These are phyloP conservation scores for Candida stauntonica DNA, from an alignment of 805 yeast species.

Conservation along the genomic window DNA sequence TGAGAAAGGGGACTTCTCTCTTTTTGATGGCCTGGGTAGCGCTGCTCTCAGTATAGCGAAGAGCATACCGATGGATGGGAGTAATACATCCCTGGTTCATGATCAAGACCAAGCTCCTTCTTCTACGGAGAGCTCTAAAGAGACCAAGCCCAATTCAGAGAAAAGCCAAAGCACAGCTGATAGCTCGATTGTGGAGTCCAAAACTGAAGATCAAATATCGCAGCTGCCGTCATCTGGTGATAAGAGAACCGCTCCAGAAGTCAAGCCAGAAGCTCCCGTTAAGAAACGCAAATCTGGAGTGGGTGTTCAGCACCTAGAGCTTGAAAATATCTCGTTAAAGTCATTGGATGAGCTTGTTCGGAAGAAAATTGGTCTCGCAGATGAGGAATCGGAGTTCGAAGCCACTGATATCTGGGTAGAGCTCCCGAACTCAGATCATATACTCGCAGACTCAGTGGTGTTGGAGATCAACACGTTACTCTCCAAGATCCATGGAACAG, in stretches of 20 bases:
- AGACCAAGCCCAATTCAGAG: no score
- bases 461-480: slow-evolving; percentile 23
- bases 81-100: no score
- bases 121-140: no score
- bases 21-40: slow-evolving; percentile 15
- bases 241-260: not conserved
- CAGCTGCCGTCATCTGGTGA: not conserved
- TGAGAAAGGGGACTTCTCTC: slow-evolving; percentile 7
- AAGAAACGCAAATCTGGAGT: slow-evolving; percentile 21
- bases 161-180: not conserved
- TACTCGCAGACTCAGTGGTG: slow-evolving; percentile 21
- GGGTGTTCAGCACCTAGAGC: slow-evolving; percentile 15
- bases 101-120: no score
- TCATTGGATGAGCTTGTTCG: slow-evolving; percentile 10
- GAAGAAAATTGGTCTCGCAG: slow-evolving; percentile 20
- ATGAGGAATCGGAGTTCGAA: slow-evolving; percentile 26
- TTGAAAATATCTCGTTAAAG: slow-evolving; percentile 13
- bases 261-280: not conserved
- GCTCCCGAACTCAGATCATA: slow-evolving; percentile 17
- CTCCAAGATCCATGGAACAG: slow-evolving; percentile 15
- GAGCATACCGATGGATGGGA: slow-evolving; percentile 2
- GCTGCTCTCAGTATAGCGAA: slow-evolving; percentile 8
- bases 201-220: not conserved
- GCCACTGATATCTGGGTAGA: slow-evolving; percentile 26
- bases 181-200: no score